These are phyloP conservation scores for Kazachstania martiniae DNA, from an alignment of 805 yeast genomes.

Conservation along the genomic window DNA sequence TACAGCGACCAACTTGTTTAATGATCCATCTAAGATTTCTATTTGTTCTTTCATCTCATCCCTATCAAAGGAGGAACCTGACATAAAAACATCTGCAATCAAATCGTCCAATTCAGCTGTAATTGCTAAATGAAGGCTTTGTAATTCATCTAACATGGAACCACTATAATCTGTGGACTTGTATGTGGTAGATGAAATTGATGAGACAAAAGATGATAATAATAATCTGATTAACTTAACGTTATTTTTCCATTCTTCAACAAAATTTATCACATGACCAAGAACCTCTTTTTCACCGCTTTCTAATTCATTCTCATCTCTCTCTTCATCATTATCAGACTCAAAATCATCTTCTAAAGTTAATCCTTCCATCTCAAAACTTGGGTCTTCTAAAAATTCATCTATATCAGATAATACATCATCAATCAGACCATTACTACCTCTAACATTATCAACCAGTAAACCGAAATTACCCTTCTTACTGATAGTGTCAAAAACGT, in stretches of 20 bases:
- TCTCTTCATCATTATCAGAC: slow-evolving; percentile 23
- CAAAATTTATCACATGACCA: slow-evolving; percentile 28
- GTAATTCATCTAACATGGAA: slow-evolving; percentile 36
- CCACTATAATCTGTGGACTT: slow-evolving; percentile 25
- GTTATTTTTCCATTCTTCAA: slow-evolving; percentile 36
- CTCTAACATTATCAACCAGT: slow-evolving; percentile 34
- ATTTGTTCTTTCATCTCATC: slow-evolving; percentile 23
- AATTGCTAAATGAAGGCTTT: slow-evolving; percentile 32
- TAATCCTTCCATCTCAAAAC: slow-evolving; percentile 32
- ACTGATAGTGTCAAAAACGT: slow-evolving; percentile 32
- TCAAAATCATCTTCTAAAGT: slow-evolving; percentile 24
- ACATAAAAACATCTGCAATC: slow-evolving; percentile 43
- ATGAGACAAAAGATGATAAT: slow-evolving; percentile 45
- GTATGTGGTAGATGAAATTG: slow-evolving; percentile 36
- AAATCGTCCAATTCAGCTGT: slow-evolving; percentile 46
- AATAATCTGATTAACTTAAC: slow-evolving; percentile 45
- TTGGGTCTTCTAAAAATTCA: slow-evolving; percentile 61
- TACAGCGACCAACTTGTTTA: slow-evolving; percentile 26
- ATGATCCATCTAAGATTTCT: slow-evolving; percentile 15
- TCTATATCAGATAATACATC: slow-evolving; percentile 60
- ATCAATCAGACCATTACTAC: slow-evolving; percentile 32
- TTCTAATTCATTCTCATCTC: slow-evolving; percentile 22
- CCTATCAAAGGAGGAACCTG: slow-evolving; percentile 24
- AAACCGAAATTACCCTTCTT: slow-evolving; percentile 44
- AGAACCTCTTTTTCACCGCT: slow-evolving; percentile 23